Conservation (phyloP, 78 protist species). For the Protostelium mycophagum region DNA sequence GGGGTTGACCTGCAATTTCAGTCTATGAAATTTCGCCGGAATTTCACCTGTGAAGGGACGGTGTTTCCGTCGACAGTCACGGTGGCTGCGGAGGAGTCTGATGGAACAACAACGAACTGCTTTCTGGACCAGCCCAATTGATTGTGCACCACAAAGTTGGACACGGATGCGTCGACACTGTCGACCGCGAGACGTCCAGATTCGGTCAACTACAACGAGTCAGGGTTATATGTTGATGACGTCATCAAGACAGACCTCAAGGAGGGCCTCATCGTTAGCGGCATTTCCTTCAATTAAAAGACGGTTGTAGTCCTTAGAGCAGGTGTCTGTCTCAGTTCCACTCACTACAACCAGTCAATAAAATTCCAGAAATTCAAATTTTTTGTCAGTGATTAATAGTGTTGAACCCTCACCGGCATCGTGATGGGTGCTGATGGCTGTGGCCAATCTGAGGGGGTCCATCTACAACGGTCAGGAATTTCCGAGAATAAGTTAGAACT, state of each 20-base stretch:
- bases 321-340: neutral
- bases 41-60: neutral
- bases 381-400: too few species aligned
- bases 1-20: neutral
- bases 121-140: neutral
- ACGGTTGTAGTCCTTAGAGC: neutral
- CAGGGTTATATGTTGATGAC: neutral
- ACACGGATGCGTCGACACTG: neutral
- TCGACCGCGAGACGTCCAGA: neutral
- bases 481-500: too few species aligned
- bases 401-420: conserved; percentile 3
- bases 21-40: too few species aligned
- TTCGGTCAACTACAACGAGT: neutral
- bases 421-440: neutral
- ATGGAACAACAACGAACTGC: neutral
- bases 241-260: neutral
- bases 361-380: neutral
- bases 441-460: neutral
- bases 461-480: too few species aligned
- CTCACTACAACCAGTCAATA: neutral
- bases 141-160: neutral
- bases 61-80: neutral
- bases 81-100: neutral
- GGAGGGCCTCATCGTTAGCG: neutral
- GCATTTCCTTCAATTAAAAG: neutral